Percentiles rank a stretch among this genome's conserved stretches.
phyloP scores from a whole-genome alignment of 768 basidiomycete genomes.

The Naganishia vishniacii region DNA sequence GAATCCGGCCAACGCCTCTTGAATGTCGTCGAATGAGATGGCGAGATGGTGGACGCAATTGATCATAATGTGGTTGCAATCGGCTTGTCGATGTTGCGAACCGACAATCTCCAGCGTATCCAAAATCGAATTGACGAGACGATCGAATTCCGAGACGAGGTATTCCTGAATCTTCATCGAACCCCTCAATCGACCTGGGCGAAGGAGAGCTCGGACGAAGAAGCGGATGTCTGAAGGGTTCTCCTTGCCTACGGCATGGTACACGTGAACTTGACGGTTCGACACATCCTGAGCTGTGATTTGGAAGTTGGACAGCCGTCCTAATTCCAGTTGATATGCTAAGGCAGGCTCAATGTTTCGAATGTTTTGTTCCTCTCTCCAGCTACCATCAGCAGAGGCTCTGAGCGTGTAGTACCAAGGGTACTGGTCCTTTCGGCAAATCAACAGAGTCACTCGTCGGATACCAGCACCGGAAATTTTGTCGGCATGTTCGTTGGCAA shows the following conservation, averaged over 20 bases:
- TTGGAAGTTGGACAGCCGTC: constrained; percentile 93
- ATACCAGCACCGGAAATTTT: constrained; percentile 71
- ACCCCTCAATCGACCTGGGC: constrained; percentile 87
- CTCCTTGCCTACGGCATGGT: constrained; percentile 88
- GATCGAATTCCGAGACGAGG: constrained; percentile 95
- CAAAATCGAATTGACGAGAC: constrained; percentile 84
- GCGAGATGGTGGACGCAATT: constrained; percentile 97
- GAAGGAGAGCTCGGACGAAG: constrained; percentile 93
- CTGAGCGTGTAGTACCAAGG: constrained; percentile 92
- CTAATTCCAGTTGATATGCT: constrained; percentile 94
- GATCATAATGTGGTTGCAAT: constrained; percentile 98
- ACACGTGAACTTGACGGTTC: constrained; percentile 95
- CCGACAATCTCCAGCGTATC: constrained; percentile 92
- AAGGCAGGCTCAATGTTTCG: constrained; percentile 97
- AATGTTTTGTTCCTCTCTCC: constrained; percentile 93
- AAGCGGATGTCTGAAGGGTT: constrained; percentile 97
- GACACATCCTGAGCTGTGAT: constrained; percentile 93
- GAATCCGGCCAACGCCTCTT: constrained; percentile 96
- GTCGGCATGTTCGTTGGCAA: constrained; percentile 64
- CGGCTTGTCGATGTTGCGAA: constrained; percentile 81
- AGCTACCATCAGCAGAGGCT: constrained; percentile 57
- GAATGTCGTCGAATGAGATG: constrained; percentile 92
- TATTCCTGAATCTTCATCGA: constrained; percentile 94
- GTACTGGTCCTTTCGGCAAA: constrained; percentile 85
- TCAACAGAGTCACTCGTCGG: constrained; percentile 82